Conservation (phyloP, 768 basidiomycete species). For the Boletus tomentosulus region DNA sequence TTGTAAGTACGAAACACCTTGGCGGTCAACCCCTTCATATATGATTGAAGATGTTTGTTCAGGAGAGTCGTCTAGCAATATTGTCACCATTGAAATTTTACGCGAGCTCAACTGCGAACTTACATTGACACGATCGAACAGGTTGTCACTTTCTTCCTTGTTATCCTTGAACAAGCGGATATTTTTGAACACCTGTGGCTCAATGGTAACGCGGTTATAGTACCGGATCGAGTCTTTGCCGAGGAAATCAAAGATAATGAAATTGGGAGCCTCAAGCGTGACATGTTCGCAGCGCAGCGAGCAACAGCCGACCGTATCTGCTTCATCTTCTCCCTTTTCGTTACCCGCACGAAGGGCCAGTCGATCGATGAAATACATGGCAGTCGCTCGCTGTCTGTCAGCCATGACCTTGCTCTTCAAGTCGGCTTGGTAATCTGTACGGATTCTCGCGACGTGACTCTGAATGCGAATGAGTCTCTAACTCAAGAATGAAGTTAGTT, state of each 20-base stretch:
- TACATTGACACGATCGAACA: conserved; percentile 95
- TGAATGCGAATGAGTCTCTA: conserved; percentile 31
- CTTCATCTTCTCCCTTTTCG: conserved; percentile 99
- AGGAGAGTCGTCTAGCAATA: conserved; percentile 63
- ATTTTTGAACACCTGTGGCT: conserved; percentile 95
- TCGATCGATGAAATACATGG: conserved; percentile 98
- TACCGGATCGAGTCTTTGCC: conserved; percentile 99
- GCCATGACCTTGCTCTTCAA: conserved; percentile 90
- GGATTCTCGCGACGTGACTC: conserved; percentile 89
- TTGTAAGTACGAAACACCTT: conserved; percentile 99
- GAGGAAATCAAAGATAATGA: conserved; percentile 92
- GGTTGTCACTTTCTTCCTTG: conserved; percentile 79
- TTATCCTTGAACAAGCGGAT: conserved; percentile 94
- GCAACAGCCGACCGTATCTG: conserved; percentile 98
- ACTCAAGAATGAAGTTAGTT: neutral
- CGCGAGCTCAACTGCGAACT: neutral
- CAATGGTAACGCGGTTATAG: conserved; percentile 87
- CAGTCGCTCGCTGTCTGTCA: conserved; percentile 94
- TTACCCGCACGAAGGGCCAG: conserved; percentile 98
- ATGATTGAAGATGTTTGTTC: conserved; percentile 88
- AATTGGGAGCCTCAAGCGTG: conserved; percentile 83
- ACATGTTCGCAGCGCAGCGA: conserved; percentile 96
- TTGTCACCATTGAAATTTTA: conserved; percentile 21
- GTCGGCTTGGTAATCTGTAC: conserved; percentile 80
- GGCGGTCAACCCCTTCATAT: conserved; percentile 97